Evolutionary conservation across 306 rosid species (phyloP).

Genomic region (Corylus americana): DNA sequence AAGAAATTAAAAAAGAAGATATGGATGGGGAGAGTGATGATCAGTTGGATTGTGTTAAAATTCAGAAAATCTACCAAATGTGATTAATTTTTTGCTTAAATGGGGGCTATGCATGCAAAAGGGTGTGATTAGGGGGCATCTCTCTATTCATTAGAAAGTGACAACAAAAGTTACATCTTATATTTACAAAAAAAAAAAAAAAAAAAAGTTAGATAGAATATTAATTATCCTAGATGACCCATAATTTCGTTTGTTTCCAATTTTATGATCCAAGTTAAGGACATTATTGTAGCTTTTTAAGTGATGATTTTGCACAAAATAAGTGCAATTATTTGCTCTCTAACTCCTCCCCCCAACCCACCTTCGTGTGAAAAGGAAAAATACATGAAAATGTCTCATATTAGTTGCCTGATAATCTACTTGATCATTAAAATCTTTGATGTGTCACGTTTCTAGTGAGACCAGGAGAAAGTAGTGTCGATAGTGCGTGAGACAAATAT

Average conservation of each 20-base stretch:
- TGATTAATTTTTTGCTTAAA: conserved; percentile 26
- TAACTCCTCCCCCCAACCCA: no score
- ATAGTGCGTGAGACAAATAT: no score
- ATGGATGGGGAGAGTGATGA: neutral
- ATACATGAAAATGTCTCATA: no score
- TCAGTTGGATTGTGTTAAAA: conserved; percentile 25
- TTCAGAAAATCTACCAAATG: conserved; percentile 26
- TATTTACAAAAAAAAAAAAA: neutral
- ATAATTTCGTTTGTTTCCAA: neutral
- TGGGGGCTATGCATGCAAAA: no score
- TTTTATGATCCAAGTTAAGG: neutral
- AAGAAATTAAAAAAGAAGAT: neutral
- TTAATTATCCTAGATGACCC: neutral
- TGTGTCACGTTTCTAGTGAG: no score
- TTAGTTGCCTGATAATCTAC: no score
- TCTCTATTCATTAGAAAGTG: neutral
- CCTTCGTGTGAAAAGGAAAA: no score
- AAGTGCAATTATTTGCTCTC: neutral
- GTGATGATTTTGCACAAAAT: neutral
- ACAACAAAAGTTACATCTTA: neutral
- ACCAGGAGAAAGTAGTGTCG: no score
- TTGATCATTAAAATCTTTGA: no score
- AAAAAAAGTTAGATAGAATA: conserved; percentile 11
- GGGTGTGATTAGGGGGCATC: neutral
- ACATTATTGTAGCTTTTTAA: neutral